Conservation (phyloP, 2,329 filamentous ascomycete genomes). For the Sporothrix pseudoabietina region DNA sequence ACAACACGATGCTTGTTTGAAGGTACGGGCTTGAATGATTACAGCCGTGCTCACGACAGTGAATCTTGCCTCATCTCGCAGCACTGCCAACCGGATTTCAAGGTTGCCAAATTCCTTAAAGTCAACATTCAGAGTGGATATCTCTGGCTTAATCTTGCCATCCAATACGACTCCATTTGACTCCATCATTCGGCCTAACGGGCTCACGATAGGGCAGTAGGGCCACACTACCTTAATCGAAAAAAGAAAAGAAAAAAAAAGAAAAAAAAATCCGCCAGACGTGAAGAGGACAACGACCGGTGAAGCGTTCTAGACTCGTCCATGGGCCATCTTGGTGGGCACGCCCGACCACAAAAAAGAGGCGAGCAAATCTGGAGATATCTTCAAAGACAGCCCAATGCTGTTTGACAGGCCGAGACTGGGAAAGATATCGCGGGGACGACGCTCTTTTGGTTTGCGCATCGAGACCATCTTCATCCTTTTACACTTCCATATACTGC, state of each 20-base stretch:
- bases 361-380: background rate
- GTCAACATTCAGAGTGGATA: background rate
- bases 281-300: background rate
- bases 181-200: background rate
- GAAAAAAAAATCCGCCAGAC: background rate
- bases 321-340: background rate
- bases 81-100: too few species aligned
- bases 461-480: background rate
- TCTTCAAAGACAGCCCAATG: background rate
- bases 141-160: background rate
- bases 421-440: background rate
- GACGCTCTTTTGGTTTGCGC: background rate
- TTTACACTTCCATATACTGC: background rate
- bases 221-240: background rate
- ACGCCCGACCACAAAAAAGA: background rate
- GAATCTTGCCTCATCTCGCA: background rate
- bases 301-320: background rate
- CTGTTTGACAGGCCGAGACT: background rate
- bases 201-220: background rate
- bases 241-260: background rate
- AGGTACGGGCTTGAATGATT: background rate
- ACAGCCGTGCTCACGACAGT: background rate
- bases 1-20: background rate
- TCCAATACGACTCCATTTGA: background rate
- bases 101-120: background rate